Evolutionary conservation across 225 moss, liverwort and hornwort genomes (phyloP), one percentile per base, ranked within the genome.

Genomic region (Pleurozium schreberi): DNA sequence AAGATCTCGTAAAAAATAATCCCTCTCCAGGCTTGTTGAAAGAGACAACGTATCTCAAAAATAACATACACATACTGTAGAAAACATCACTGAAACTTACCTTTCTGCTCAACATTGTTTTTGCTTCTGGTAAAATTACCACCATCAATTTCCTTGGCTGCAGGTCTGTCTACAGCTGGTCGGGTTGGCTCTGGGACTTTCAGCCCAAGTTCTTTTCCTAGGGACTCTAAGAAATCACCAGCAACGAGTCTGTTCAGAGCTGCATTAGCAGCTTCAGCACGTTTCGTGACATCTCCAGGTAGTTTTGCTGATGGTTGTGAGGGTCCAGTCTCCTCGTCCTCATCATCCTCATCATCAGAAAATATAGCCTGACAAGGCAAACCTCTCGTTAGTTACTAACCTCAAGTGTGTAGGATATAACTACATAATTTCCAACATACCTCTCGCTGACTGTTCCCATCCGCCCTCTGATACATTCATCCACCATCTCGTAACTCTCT

Each of bases 151-250:
- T 89, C 94, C 89, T 88, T 94, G 90, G 90, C 83, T 73, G 80
- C 82, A 76, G 83, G 87, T 90, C 63, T 91, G 63, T 88, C 91
- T 87, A 31, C 87, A 84, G 87, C 76, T 70, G 75, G 83, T 74
- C 90, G 92, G 64, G 86, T 85, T 83, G 84, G 74, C 68, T 92
- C 92, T 85, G 95, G 96, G 38, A 98, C 95, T 89, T 94, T 94
- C 86, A 97, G 89, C 67, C 98, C 97, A 70, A 98, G 93, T 90
- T 97, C 97, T 84, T 96, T 97, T 65, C 98, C 97, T 42, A 98
- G 87, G 26, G 97, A 97, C 91, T 97, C 96, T 81, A 98, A 90
- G 89, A 98, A 98, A 89, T 95, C 96, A 81, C 96, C 96, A 89
- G 98, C 97, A 90, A 94, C 96, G 84, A 94, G 91, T 88, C 94